These are phyloP conservation scores for Epichloe uncinata DNA, from an alignment of 2,329 filamentous ascomycete genomes.

Conservation along the genomic window DNA sequence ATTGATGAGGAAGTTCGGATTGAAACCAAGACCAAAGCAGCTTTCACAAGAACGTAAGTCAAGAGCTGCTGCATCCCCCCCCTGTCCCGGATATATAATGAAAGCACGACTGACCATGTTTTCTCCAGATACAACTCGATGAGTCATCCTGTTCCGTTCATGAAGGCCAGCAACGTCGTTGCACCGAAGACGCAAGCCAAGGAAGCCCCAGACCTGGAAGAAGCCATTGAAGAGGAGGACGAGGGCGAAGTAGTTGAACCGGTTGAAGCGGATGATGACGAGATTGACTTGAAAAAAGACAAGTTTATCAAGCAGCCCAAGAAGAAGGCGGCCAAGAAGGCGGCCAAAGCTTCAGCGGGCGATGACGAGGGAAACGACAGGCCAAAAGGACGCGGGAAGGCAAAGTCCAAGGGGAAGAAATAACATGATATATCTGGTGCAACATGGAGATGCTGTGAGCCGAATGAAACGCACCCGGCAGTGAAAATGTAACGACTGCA, in stretches of 20 bases:
- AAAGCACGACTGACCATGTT: background rate
- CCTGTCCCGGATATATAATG: too few relatives aligned
- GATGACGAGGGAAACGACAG: conserved; percentile 40
- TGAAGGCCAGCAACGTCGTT: conserved; percentile 72
- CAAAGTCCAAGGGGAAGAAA: conserved; percentile 35
- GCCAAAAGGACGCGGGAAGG: conserved; percentile 33
- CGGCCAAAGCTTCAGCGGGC: conserved; percentile 33
- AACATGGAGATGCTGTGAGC: background rate
- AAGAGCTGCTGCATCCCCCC: background rate
- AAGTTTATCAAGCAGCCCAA: conserved; percentile 94
- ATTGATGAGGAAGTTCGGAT: conserved; percentile 62
- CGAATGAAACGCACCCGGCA: background rate
- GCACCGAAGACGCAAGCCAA: conserved; percentile 58
- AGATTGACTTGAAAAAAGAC: conserved; percentile 79
- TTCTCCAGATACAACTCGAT: conserved; percentile 64
- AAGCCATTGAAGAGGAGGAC: conserved; percentile 88
- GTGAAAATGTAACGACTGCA: background rate
- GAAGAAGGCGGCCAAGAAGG: conserved; percentile 39
- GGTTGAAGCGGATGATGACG: conserved; percentile 54
- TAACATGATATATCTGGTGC: conserved; percentile 7
- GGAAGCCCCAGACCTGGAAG: conserved; percentile 85
- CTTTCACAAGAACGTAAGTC: conserved; percentile 77
- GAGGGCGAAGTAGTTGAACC: conserved; percentile 48
- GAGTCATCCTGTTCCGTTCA: conserved; percentile 85
- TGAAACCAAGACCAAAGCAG: conserved; percentile 71